A percentile compares a stretch with the other conserved stretches of the same genome.
phyloP scores from a whole-genome alignment of 768 basidiomycete species.

The Russula compacta region DNA sequence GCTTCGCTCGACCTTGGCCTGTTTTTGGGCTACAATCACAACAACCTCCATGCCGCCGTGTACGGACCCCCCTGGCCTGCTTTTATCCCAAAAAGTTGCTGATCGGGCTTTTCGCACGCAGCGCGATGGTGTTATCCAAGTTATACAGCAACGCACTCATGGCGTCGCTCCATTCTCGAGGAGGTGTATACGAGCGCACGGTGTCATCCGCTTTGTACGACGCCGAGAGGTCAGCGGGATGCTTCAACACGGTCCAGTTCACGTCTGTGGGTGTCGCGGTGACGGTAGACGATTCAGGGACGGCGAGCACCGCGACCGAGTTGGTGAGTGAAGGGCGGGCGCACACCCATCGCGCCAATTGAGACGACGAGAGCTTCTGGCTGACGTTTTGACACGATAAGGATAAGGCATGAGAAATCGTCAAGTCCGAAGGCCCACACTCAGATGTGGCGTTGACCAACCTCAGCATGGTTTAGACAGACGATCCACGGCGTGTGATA shows the following conservation, averaged over 20 bases:
- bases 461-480: no score
- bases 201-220: background rate
- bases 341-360: no score
- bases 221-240: background rate
- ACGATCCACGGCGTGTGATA: no score
- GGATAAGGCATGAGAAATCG: no score
- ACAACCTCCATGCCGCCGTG: background rate
- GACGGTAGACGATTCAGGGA: background rate
- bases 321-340: no score
- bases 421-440: no score
- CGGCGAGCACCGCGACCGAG: no score
- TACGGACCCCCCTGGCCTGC: background rate
- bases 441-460: no score
- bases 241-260: background rate
- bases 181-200: background rate
- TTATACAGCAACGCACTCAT: conserved; percentile 8
- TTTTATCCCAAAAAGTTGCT: background rate
- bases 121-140: background rate
- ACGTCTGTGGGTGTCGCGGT: background rate
- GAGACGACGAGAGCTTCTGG: no score
- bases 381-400: no score
- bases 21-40: background rate
- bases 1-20: background rate
- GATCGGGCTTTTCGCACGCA: background rate
- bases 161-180: conserved; percentile 9